Percentiles rank a stretch among this genome's conserved stretches.
These are phyloP conservation scores for Pseudogymnoascus destructans DNA, from an alignment of 2,329 filamentous ascomycete species.

Conservation along the genomic window DNA sequence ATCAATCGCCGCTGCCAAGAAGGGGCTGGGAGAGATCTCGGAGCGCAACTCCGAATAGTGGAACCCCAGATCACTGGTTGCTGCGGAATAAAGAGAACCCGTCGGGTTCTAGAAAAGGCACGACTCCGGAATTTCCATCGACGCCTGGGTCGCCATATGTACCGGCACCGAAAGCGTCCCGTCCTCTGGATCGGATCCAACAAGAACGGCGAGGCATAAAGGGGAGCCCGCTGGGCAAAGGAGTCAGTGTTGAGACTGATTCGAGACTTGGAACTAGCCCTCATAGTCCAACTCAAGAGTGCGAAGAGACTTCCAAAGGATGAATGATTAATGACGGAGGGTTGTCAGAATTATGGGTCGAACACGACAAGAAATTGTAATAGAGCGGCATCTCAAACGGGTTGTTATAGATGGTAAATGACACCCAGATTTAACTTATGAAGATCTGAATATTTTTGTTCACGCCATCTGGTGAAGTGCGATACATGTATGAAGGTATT, in stretches of 20 bases:
- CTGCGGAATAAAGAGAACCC: conserved; percentile 14
- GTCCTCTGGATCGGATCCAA: conserved; percentile 20
- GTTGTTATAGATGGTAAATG: not conserved
- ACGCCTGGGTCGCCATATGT: conserved; percentile 20
- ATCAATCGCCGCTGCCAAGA: not conserved
- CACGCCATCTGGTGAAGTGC: not conserved
- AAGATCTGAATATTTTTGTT: not conserved
- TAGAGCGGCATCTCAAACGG: not conserved
- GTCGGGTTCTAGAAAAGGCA: conserved; percentile 11
- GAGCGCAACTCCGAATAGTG: not conserved
- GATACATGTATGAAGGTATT: not conserved
- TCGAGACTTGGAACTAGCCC: conserved; percentile 24
- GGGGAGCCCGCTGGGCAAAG: conserved; percentile 21
- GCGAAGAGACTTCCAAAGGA: not conserved
- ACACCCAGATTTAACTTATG: not conserved
- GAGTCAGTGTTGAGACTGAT: conserved; percentile 21
- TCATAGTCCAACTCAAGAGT: conserved; percentile 16
- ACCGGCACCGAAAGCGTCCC: conserved; percentile 16
- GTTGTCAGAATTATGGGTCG: too few relatives aligned
- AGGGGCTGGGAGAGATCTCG: not conserved
- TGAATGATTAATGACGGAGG: not conserved
- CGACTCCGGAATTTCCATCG: not conserved
- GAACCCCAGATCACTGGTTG: not conserved
- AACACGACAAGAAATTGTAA: not conserved
- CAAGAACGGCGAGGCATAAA: conserved; percentile 10